phyloP scores from a whole-genome alignment of 768 basidiomycete species.

The Termitomyces sp. region DNA sequence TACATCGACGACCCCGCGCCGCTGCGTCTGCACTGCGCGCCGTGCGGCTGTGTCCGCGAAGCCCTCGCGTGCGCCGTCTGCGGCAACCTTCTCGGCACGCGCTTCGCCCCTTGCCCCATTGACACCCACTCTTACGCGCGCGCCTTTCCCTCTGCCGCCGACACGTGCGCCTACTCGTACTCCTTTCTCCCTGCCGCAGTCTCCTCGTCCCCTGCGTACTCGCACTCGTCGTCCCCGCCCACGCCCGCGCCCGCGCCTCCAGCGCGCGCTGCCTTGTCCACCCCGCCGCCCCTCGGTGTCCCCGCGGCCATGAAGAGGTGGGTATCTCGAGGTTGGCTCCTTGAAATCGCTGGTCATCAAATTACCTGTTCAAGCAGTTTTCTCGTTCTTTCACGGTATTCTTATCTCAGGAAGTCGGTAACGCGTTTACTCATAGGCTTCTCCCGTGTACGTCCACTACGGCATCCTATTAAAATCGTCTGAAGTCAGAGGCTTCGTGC shows the following conservation, averaged over 20 bases:
- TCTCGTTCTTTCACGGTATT: neutral
- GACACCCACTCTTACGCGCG: neutral
- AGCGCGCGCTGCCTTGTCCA: too few relatives aligned
- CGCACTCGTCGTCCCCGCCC: neutral
- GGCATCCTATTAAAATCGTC: neutral
- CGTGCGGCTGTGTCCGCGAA: slow-evolving; percentile 65
- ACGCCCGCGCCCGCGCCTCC: too few relatives aligned
- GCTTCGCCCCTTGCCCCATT: slow-evolving; percentile 34
- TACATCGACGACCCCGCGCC: slow-evolving; percentile 53
- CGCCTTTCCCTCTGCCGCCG: neutral
- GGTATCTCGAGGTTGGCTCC: neutral
- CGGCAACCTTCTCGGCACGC: slow-evolving; percentile 60
- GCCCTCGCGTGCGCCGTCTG: slow-evolving; percentile 64
- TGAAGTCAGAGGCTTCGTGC: neutral
- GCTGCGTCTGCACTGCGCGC: slow-evolving; percentile 45
- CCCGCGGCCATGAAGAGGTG: neutral
- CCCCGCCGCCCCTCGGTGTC: slow-evolving; percentile 14
- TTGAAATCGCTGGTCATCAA: neutral
- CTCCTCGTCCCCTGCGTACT: neutral
- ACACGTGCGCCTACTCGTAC: neutral
- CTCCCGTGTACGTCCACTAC: neutral
- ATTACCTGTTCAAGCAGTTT: neutral
- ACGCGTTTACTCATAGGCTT: neutral
- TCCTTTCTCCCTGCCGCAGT: neutral
- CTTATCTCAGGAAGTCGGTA: neutral